Percentiles rank a stretch among this genome's conserved stretches.
phyloP scores from a whole-genome alignment of 805 yeast genomes.

The Kuraishia piskuri region DNA sequence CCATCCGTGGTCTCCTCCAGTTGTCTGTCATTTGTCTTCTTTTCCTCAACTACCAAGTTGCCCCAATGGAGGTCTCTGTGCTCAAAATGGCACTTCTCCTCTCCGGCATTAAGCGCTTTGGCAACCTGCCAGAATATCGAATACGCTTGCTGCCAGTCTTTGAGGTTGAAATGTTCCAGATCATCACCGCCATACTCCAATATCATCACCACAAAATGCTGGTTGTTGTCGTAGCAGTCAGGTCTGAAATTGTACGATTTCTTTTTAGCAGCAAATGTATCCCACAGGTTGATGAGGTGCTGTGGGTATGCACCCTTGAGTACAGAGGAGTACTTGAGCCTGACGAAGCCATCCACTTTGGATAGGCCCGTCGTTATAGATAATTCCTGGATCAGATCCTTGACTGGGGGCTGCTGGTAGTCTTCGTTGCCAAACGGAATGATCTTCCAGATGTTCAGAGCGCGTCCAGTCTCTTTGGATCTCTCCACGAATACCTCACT shows the following conservation, averaged over 20 bases:
- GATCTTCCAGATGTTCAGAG: slow-evolving; percentile 33
- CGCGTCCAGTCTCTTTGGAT: slow-evolving; percentile 13
- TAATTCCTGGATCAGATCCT: slow-evolving; percentile 38
- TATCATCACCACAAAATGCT: slow-evolving; percentile 26
- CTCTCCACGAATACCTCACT: slow-evolving; percentile 32
- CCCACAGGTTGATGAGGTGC: slow-evolving; percentile 34
- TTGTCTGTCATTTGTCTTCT: slow-evolving; percentile 3
- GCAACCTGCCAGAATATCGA: slow-evolving; percentile 47
- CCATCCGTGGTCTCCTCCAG: not conserved
- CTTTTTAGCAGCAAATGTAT: slow-evolving; percentile 18
- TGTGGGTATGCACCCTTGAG: slow-evolving; percentile 38
- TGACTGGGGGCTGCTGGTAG: slow-evolving; percentile 30
- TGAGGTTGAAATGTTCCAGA: slow-evolving; percentile 32
- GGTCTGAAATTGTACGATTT: slow-evolving; percentile 27
- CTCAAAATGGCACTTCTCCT: slow-evolving; percentile 46
- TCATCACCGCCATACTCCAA: slow-evolving; percentile 33
- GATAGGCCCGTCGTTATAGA: slow-evolving; percentile 31
- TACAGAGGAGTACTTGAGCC: slow-evolving; percentile 32
- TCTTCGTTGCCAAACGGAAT: slow-evolving; percentile 42
- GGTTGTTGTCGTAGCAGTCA: slow-evolving; percentile 22
- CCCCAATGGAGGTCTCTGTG: slow-evolving; percentile 68
- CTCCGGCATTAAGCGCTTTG: slow-evolving; percentile 41
- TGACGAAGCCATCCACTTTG: slow-evolving; percentile 33
- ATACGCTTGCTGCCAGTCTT: slow-evolving; percentile 27
- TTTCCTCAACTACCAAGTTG: slow-evolving; percentile 40